Evolutionary conservation across 2,329 filamentous ascomycete genomes (phyloP), one percentile per base, ranked within the genome.

Genomic region (Xylariales sp.): DNA sequence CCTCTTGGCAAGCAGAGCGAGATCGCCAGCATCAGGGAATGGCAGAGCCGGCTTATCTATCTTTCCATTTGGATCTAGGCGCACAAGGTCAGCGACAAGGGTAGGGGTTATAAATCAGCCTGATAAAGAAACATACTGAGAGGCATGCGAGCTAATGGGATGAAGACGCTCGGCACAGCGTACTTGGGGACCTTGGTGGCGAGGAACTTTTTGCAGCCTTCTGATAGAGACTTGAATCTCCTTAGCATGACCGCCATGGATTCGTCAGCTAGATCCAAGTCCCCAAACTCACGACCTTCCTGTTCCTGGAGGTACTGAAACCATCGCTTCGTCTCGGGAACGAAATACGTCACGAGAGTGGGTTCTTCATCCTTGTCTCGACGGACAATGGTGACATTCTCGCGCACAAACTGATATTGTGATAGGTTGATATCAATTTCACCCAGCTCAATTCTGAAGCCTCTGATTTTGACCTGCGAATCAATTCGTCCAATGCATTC

Each of bases 401-500:
- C 91, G 28, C 88, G 76, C 17, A 97, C 77, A 17, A 94, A 65
- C 1, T 78, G 80, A 62, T 87, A 78, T 30, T 81, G 75, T 38
- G 80, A 85, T 32, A 96, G 67, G 58, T 95, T 83, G 29, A 74
- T 85, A 60, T 97, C 90, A 49, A 97, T 96, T 49, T 97, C 93
- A 46, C 84, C 85, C 31, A 97, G 80, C 65, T 98, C 93, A 49
- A 98, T 95, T 44, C 91, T 77, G 72, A 96, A 97, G 2, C 91
- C 91, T 43, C 93, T 84, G 48, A 97, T 91, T 70, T 97, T 98
- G 67, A 96, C 87, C 58, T 97, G 91, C 49, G 84, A 77, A 55
- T 97, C 91, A 17, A 81, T 81, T 41, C 93, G 76, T 16, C 91
- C 91, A 8, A 85, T 83, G 13, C 44, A 40, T 24, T 45, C 36